Evolutionary conservation across 208 protist species (phyloP).

Genomic region (Leishmania arabica): DNA sequence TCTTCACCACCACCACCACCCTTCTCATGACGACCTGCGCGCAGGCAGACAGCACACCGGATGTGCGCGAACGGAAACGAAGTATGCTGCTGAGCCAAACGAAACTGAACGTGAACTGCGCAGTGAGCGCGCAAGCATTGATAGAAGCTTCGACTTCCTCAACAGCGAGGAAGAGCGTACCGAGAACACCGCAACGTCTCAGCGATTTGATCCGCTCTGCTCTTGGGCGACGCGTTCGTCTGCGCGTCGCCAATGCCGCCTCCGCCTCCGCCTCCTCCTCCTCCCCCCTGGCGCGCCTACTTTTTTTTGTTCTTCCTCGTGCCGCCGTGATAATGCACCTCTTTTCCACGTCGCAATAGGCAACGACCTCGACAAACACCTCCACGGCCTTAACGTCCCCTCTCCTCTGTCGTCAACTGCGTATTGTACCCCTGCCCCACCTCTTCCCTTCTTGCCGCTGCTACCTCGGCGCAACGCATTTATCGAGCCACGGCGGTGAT

Average conservation of each 20-base stretch:
- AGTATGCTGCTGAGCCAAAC: not conserved
- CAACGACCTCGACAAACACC: not conserved
- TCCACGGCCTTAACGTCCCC: not conserved
- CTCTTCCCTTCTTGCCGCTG: slow-evolving; percentile 2
- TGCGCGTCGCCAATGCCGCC: not conserved
- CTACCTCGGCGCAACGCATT: not conserved
- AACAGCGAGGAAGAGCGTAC: not conserved
- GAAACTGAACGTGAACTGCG: not conserved
- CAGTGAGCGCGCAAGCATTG: not conserved
- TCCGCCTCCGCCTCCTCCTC: not conserved
- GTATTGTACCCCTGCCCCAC: not conserved
- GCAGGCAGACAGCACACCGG: not conserved
- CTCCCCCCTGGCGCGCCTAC: not conserved
- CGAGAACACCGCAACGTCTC: not conserved
- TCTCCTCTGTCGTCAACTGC: not conserved
- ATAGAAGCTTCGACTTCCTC: not conserved
- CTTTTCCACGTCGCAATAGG: not conserved
- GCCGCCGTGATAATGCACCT: not conserved
- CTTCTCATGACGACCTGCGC: not conserved
- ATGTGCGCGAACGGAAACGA: not conserved
- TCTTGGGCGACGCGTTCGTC: not conserved
- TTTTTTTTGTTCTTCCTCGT: not conserved
- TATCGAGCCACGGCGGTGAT: not conserved
- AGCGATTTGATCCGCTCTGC: not conserved
- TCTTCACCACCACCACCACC: not conserved